A percentile compares a stretch with the other conserved stretches of the same genome.
phyloP scores from a whole-genome alignment of 1,139 yeast genomes.

The Pneumocystis wakefieldiae region DNA sequence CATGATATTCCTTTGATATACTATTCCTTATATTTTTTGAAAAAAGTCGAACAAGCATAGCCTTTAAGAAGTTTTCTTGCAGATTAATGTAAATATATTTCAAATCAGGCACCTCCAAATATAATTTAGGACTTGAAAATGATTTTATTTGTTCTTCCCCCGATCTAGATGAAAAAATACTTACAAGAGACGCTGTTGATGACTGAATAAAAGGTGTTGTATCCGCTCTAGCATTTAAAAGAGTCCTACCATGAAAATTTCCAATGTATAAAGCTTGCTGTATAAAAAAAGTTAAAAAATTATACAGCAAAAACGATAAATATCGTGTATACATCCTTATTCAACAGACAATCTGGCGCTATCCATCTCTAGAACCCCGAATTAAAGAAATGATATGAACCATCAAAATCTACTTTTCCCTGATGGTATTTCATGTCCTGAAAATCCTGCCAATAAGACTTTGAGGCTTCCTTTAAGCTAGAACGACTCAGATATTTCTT shows the following conservation, averaged over 20 bases:
- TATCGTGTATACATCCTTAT: constrained; percentile 1
- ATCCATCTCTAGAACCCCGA: constrained; percentile 6
- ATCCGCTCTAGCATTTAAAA: constrained; percentile 31
- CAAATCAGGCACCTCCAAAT: constrained; percentile 21
- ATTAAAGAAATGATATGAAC: neutral
- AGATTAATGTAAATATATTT: constrained; percentile 59
- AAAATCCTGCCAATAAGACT: constrained; percentile 10
- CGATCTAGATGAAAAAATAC: constrained; percentile 51
- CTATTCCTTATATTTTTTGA: constrained; percentile 31
- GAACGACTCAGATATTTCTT: constrained; percentile 19
- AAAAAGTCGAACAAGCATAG: constrained; percentile 40
- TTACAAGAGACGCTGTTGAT: neutral
- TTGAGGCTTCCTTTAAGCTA: constrained; percentile 16
- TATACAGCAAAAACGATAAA: neutral
- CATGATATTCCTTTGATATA: constrained; percentile 33
- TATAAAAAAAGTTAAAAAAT: neutral
- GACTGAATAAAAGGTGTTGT: constrained; percentile 2
- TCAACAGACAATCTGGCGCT: constrained; percentile 9
- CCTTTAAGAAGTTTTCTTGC: constrained; percentile 58
- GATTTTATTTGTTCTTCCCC: constrained; percentile 57
- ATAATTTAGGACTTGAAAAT: constrained; percentile 31
- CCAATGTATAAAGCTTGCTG: constrained; percentile 64
- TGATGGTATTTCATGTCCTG: constrained; percentile 10
- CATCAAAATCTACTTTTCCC: constrained; percentile 4
- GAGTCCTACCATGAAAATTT: constrained; percentile 50